phyloP scores from a whole-genome alignment of 1,139 yeast species.

The Saccharomyces hybrid region DNA sequence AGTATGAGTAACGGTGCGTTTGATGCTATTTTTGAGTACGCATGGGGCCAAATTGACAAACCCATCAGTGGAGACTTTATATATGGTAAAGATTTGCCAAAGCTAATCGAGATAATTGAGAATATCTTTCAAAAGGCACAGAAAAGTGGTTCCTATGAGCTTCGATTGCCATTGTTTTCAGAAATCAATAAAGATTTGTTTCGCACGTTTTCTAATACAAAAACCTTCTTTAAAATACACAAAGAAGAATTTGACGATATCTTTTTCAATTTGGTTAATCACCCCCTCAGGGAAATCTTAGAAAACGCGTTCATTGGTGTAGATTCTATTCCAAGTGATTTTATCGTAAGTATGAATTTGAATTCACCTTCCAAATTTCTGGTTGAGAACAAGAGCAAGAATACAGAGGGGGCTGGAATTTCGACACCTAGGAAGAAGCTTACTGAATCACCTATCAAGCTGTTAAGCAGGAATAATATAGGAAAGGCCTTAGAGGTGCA shows the following conservation, averaged over 20 bases:
- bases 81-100: slow-evolving; percentile 27
- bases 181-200: slow-evolving; percentile 24
- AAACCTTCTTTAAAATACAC: slow-evolving; percentile 26
- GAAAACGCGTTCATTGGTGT: slow-evolving; percentile 12
- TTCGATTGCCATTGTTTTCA: slow-evolving; percentile 14
- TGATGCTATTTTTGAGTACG: slow-evolving; percentile 17
- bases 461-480: background rate
- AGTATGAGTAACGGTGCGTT: background rate
- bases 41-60: slow-evolving; percentile 31
- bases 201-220: slow-evolving; percentile 26
- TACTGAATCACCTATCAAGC: background rate
- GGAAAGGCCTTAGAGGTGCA: slow-evolving; percentile 2
- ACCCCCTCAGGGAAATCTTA: slow-evolving; percentile 15
- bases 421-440: background rate
- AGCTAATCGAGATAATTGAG: slow-evolving; percentile 19
- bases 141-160: background rate
- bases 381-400: background rate
- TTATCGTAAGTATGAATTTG: background rate
- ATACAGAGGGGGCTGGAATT: background rate
- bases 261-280: slow-evolving; percentile 25
- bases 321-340: background rate
- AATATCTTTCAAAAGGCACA: slow-evolving; percentile 13
- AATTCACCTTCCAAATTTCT: background rate
- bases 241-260: slow-evolving; percentile 29
- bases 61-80: slow-evolving; percentile 22